Evolutionary conservation across 805 yeast species (phyloP).

Genomic region (Metschnikowia aberdeeniae): DNA sequence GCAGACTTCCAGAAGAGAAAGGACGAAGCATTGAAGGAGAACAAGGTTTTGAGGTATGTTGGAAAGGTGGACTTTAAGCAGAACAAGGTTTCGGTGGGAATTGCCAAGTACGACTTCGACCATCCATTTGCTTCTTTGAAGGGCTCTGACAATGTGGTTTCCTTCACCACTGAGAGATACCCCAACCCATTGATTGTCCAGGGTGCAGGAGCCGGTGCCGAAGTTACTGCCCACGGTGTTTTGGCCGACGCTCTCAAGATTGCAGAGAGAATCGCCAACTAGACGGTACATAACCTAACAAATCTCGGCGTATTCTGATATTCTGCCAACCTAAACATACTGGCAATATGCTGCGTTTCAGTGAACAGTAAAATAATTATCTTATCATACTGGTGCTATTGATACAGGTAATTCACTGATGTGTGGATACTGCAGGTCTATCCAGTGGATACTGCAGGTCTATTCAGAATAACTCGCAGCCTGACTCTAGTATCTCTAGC

Average conservation of each 20-base stretch:
- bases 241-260: constrained; percentile 89
- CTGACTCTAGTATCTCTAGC: too few relatives aligned
- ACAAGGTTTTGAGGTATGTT: constrained; percentile 88
- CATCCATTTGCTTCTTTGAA: constrained; percentile 95
- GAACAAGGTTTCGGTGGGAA: constrained; percentile 75
- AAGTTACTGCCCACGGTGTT: constrained; percentile 75
- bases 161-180: constrained; percentile 89
- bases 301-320: too few relatives aligned
- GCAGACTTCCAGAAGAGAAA: constrained; percentile 71
- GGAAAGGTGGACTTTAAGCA: constrained; percentile 80
- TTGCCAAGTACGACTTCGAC: constrained; percentile 78
- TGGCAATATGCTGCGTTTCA: not conserved
- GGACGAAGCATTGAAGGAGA: constrained; percentile 73
- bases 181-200: constrained; percentile 89
- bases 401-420: too few relatives aligned
- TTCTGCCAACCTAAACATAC: too few relatives aligned
- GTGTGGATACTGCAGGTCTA: too few relatives aligned
- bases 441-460: too few relatives aligned
- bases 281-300: constrained; percentile 4
- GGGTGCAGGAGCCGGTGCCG: constrained; percentile 95
- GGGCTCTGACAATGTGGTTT: constrained; percentile 94
- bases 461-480: too few relatives aligned
- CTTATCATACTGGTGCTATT: too few relatives aligned
- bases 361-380: not conserved
- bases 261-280: constrained; percentile 73